phyloP scores from a whole-genome alignment of 192 early-diverging fungal species.

The Thamnidium elegans region DNA sequence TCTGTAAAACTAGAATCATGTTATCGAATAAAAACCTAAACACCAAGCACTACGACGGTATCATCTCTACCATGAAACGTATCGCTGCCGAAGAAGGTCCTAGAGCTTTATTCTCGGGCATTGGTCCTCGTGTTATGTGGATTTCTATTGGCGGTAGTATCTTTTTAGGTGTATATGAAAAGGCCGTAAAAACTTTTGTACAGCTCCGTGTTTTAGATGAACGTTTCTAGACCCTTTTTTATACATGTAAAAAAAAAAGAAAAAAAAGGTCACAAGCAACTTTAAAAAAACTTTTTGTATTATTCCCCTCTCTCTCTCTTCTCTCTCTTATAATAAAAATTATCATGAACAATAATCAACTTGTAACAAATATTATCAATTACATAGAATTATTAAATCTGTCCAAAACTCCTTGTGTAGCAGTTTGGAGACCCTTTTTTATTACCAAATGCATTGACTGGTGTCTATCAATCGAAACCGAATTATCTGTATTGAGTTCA shows the following conservation, averaged over 20 bases:
- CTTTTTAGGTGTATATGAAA: slow-evolving; percentile 95
- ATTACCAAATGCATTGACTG: slow-evolving; percentile 12
- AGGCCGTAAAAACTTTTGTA: slow-evolving; percentile 45
- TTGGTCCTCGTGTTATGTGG: slow-evolving; percentile 93
- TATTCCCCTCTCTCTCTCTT: background rate
- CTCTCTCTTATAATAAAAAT: background rate
- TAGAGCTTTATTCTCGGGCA: slow-evolving; percentile 77
- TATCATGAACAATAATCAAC: background rate
- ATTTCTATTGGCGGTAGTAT: slow-evolving; percentile 93
- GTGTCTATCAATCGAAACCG: slow-evolving; percentile 17
- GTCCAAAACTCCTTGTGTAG: slow-evolving; percentile 8
- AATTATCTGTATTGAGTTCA: slow-evolving; percentile 1
- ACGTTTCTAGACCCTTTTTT: background rate
- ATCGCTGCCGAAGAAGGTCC: slow-evolving; percentile 80
- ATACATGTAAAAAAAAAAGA: background rate
- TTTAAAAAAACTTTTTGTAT: too few species aligned
- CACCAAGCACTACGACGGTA: slow-evolving; percentile 62
- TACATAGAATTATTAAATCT: slow-evolving; percentile 8
- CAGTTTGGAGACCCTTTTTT: slow-evolving; percentile 7
- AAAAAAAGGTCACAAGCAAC: too few species aligned
- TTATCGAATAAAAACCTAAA: slow-evolving; percentile 67
- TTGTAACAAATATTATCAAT: background rate
- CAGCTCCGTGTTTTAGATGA: slow-evolving; percentile 30
- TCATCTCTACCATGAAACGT: slow-evolving; percentile 64
- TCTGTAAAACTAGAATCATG: slow-evolving; percentile 96